A percentile compares a stretch with the other conserved stretches of the same genome.
Evolutionary conservation across 768 basidiomycete genomes (phyloP).

Genomic region (Russula dissimulans): DNA sequence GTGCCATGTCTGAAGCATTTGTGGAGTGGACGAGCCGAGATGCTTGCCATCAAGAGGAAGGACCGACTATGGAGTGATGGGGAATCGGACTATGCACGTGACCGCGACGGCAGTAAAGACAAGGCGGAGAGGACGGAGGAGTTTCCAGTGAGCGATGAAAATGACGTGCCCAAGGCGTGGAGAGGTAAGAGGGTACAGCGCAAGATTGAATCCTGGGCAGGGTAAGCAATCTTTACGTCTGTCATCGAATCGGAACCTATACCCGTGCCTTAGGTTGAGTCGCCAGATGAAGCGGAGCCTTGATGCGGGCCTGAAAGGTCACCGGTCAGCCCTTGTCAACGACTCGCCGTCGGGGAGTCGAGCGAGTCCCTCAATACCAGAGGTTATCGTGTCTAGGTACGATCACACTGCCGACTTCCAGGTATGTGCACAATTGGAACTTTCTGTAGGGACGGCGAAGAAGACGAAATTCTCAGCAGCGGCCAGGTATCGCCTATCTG

Average conservation of each 20-base stretch:
- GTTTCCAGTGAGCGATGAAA: conserved; percentile 23
- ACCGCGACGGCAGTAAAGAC: conserved; percentile 26
- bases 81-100: conserved; percentile 30
- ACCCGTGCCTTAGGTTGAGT: conserved; percentile 18
- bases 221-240: conserved; percentile 27
- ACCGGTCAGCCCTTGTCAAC: conserved; percentile 8
- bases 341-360: conserved; percentile 19
- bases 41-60: conserved; percentile 28
- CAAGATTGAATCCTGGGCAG: conserved; percentile 42
- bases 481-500: conserved; percentile 68
- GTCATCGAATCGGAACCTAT: neutral
- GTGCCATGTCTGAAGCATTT: conserved; percentile 27
- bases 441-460: conserved; percentile 31
- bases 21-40: conserved; percentile 29
- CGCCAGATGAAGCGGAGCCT: conserved; percentile 29
- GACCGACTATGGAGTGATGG: conserved; percentile 30
- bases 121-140: conserved; percentile 25
- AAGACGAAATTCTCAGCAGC: conserved; percentile 66
- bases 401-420: conserved; percentile 9
- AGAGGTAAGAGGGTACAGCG: conserved; percentile 32
- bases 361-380: conserved; percentile 27
- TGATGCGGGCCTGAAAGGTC: conserved; percentile 24
- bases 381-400: conserved; percentile 35
- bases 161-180: conserved; percentile 26
- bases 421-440: neutral